Evolutionary conservation across 2,329 filamentous ascomycete species (phyloP).

Genomic region (Didymella segeticola): DNA sequence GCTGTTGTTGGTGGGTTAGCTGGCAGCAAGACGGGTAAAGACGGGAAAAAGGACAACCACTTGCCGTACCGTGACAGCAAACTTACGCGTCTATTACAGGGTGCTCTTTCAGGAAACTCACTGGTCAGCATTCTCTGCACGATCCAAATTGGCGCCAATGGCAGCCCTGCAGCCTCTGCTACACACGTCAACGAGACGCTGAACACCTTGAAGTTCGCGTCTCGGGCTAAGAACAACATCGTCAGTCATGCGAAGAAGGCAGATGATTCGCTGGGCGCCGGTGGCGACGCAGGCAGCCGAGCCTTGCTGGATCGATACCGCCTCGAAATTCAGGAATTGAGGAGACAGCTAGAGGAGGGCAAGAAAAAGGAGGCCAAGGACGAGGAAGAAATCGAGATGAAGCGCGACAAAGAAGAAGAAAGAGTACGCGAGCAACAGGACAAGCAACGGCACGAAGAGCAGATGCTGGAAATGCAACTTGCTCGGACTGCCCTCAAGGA

Average conservation of each 20-base stretch:
- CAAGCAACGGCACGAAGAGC: conserved; percentile 88
- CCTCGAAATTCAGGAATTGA: conserved; percentile 86
- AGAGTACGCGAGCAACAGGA: conserved; percentile 72
- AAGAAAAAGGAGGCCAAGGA: conserved; percentile 67
- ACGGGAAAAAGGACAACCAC: conserved; percentile 90
- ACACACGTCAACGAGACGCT: conserved; percentile 87
- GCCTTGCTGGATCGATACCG: conserved; percentile 92
- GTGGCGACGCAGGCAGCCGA: conserved; percentile 81
- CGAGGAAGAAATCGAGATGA: conserved; percentile 57
- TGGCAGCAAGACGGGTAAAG: conserved; percentile 76
- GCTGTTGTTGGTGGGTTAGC: conserved; percentile 95
- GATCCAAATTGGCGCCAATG: conserved; percentile 83
- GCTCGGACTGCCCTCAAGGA: conserved; percentile 95
- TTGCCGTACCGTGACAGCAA: conserved; percentile 97
- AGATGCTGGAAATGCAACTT: conserved; percentile 98
- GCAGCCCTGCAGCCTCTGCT: conserved; percentile 72
- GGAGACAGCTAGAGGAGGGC: conserved; percentile 77
- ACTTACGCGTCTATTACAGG: conserved; percentile 88
- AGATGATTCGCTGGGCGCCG: conserved; percentile 81
- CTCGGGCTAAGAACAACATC: conserved; percentile 96
- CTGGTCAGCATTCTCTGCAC: conserved; percentile 98
- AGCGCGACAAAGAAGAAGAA: conserved; percentile 74
- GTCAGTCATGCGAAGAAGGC: conserved; percentile 96
- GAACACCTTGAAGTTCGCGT: conserved; percentile 96
- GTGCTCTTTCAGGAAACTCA: conserved; percentile 89